phyloP scores from a whole-genome alignment of 768 basidiomycete genomes.

The Suillus paluster region DNA sequence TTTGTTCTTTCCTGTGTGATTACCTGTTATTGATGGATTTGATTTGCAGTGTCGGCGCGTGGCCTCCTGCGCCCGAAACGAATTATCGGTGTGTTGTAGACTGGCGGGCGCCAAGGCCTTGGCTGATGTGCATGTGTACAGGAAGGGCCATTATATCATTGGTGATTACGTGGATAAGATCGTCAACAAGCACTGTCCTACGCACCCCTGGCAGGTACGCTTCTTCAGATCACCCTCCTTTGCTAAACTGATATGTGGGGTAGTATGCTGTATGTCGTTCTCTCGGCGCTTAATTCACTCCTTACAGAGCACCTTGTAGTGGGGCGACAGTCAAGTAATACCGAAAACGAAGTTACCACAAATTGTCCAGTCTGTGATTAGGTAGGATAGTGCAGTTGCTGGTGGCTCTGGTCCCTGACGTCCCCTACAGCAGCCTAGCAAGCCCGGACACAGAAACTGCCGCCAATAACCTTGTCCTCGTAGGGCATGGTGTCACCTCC shows the following conservation, averaged over 20 bases:
- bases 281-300: conserved; percentile 3
- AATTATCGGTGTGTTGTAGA: conserved; percentile 68
- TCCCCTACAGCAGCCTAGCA: conserved; percentile 58
- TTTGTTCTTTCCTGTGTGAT: neutral
- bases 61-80: conserved; percentile 76
- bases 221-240: conserved; percentile 17
- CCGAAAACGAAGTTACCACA: conserved; percentile 70
- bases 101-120: neutral
- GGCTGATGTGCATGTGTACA: conserved; percentile 23
- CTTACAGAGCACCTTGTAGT: conserved; percentile 45
- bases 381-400: conserved; percentile 42
- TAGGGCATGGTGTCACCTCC: conserved; percentile 61
- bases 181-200: conserved; percentile 63
- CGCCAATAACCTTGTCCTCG: conserved; percentile 71
- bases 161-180: conserved; percentile 70
- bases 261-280: conserved; percentile 66
- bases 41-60: conserved; percentile 57
- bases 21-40: conserved; percentile 4
- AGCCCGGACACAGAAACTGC: conserved; percentile 79
- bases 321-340: conserved; percentile 75
- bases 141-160: conserved; percentile 75
- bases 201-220: conserved; percentile 76
- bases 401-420: neutral
- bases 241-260: conserved; percentile 16
- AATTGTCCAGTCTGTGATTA: conserved; percentile 74